Base-by-base conservation (phyloP, 768 basidiomycete genomes). In the Tricholoma flavovirens region DNA sequence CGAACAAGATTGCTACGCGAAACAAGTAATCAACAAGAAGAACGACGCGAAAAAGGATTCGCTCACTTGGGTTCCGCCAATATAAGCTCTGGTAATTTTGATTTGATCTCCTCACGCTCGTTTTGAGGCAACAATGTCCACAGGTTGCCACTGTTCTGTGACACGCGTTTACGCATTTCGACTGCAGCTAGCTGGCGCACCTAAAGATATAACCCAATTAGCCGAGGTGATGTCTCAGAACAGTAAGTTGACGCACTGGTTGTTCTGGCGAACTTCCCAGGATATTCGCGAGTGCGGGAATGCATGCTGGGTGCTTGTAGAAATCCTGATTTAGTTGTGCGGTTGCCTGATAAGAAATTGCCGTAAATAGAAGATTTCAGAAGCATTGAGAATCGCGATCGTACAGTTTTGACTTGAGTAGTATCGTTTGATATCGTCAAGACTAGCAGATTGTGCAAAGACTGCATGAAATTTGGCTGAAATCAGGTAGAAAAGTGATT, bases 151-250 rank as follows among this genome's bases (percentile, higher is more conserved):
- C 87, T 90, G 64, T 87, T 87, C 67, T 84, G 81, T 24, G 79
- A 70, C 58, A 98, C 83, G 56, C 96, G 90, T 78, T 99, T 99
- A 64, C 96, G 83, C 69, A 98, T 79, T 74, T 99, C 97, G 54
- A 98, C 94, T 7, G 95, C 94, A 49, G 95, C 92, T 19, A 99
- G 82, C 83, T 99, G 97, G 59, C 94, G 90, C 60, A 98, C 86
- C 95, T 99, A 66, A 51, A 48, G 43, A 43, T 8, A 50, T 55
- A 58, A 14, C 38, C 53, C 38, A 49, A 49, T 24, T 49, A 49
- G 19, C 30, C 21, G 55, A 32, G 17, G n/a, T 53, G 40, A 42
- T 49, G 49, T 32, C 53, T 49, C 29, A 51, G 30, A 56, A 57
- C 48, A 56, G 58, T 19, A 21, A 56, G 22, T 49, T 55, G 45